Evolutionary conservation across 176 grass and related monocot genomes (phyloP), one percentile per base, ranked within the genome.

Genomic region (Aegilops umbellulata): DNA sequence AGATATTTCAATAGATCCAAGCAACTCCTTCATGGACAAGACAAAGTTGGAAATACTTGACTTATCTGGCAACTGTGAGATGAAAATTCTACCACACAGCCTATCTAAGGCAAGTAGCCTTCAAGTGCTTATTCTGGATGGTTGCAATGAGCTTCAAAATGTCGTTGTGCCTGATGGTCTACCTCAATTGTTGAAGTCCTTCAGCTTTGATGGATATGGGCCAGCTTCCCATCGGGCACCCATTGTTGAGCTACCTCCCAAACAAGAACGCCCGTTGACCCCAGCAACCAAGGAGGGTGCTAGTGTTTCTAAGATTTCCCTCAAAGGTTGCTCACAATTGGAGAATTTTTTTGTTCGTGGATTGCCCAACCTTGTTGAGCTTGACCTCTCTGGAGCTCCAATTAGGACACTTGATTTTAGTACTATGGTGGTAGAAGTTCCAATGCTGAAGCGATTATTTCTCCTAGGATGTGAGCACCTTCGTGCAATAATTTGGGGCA

Each of bases 201-300:
- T 85, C 1, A 78, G 83, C 74, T 7, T 85, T 39, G 83, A 85
- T 10, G 44, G 74, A 20, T 85, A 78, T 30, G 46, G 74, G 15
- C 6, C 63, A 5, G 14, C 1, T 55, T 55, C 6, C 17, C 6
- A 7, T 2, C 49, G 16, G 16, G 6, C 49, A 14, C 0, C 15
- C 7, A 20, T 1, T 55, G 1, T 7, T 8, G 6, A 55, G 51
- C 51, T 55, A 20, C 51, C 51, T 55, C 2, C 6, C 0, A 55
- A 55, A 55, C 17, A 55, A 55, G 51, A 55, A 3, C 51, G 51
- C 0, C 51, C 51, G 1, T 55, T 0, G 0, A 20, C 17, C 51
- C 17, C 17, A 55, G 0, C 51, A 7, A 20, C 51, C 0, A 8
- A 55, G 51, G 51, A 55, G 39, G 5, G 23, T 55, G 51, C 51